Percentiles rank a stretch among this genome's conserved stretches.
Conservation (phyloP, 2,329 filamentous ascomycete species). For the Colletotrichum karsti region DNA sequence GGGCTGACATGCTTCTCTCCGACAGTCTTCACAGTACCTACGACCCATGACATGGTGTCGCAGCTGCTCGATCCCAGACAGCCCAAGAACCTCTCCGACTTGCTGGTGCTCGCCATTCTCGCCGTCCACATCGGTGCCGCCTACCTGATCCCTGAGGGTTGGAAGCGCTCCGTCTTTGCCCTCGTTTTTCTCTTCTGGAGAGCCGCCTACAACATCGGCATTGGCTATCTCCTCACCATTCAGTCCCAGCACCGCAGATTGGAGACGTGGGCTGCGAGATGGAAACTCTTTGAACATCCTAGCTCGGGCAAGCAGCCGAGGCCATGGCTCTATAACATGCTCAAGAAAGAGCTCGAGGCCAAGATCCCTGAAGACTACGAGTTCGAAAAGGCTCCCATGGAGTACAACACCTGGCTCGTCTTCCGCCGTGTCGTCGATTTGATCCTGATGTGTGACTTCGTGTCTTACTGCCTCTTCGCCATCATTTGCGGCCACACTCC, state of each 20-base stretch:
- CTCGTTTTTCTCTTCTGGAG: constrained; percentile 92
- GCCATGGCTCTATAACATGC: constrained; percentile 81
- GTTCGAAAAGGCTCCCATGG: constrained; percentile 90
- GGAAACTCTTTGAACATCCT: constrained; percentile 86
- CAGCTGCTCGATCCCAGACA: constrained; percentile 94
- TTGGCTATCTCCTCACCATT: constrained; percentile 86
- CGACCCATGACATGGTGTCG: constrained; percentile 98
- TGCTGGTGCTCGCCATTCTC: constrained; percentile 81
- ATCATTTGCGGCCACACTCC: constrained; percentile 85
- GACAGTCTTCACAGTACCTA: constrained; percentile 91
- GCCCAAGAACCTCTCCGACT: constrained; percentile 93
- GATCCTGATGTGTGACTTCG: constrained; percentile 98
- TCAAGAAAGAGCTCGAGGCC: constrained; percentile 91
- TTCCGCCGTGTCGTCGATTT: constrained; percentile 96
- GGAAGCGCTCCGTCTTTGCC: constrained; percentile 82
- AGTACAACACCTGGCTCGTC: constrained; percentile 99
- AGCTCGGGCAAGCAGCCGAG: constrained; percentile 82
- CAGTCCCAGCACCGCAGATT: constrained; percentile 91
- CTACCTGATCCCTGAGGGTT: constrained; percentile 73
- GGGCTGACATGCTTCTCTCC: neutral
- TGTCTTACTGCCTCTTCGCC: constrained; percentile 95
- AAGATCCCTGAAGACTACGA: constrained; percentile 95
- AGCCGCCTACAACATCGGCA: constrained; percentile 90
- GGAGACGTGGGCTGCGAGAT: constrained; percentile 87
- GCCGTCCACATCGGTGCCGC: constrained; percentile 78